Conservation (phyloP, 1,284 basidiomycete species). For the Leccinum pachyderme region DNA sequence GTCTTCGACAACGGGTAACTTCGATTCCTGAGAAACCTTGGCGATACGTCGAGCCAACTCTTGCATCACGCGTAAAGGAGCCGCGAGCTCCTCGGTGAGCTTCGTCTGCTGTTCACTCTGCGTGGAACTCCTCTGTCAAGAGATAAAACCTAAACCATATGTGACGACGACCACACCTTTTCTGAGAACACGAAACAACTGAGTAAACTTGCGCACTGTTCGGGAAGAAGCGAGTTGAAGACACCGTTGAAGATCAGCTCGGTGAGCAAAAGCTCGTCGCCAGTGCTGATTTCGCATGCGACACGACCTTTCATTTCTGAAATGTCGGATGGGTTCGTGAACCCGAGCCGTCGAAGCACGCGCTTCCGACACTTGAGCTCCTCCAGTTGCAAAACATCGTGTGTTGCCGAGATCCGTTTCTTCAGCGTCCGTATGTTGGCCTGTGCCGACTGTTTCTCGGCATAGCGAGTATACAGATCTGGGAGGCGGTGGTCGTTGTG, state of each 20-base stretch:
- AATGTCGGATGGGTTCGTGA: constrained; percentile 87
- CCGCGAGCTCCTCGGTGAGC: constrained; percentile 90
- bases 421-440: constrained; percentile 74
- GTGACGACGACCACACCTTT: constrained; percentile 61
- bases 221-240: constrained; percentile 88
- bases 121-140: neutral
- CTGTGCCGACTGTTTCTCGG: constrained; percentile 73
- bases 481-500: constrained; percentile 75
- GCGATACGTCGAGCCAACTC: constrained; percentile 94
- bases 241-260: constrained; percentile 98
- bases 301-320: constrained; percentile 98
- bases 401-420: constrained; percentile 84
- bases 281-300: constrained; percentile 97
- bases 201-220: constrained; percentile 90
- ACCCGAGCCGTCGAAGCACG: constrained; percentile 88
- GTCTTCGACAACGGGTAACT: constrained; percentile 86
- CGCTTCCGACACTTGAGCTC: constrained; percentile 96
- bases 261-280: constrained; percentile 94
- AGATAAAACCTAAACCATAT: neutral
- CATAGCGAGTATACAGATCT: constrained; percentile 78
- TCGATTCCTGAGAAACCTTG: constrained; percentile 92
- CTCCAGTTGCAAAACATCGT: constrained; percentile 94
- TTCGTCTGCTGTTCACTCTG: constrained; percentile 88
- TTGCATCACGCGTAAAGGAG: constrained; percentile 91
- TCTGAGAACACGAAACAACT: constrained; percentile 98